Evolutionary conservation across 768 basidiomycete genomes (phyloP), one percentile per base, ranked within the genome.

Genomic region (Galerina marginata): DNA sequence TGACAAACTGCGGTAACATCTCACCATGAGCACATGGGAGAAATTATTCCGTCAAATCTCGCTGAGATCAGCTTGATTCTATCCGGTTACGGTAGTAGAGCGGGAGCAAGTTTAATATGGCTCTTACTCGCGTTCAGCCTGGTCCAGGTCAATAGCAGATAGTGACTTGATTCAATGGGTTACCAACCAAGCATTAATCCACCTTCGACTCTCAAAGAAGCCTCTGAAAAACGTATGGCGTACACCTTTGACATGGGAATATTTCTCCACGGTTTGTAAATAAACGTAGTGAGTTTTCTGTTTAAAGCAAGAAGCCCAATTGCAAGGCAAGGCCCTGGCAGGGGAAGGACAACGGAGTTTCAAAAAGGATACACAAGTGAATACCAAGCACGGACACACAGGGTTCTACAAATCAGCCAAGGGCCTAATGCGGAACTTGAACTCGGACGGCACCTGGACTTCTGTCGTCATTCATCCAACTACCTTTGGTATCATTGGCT

Each of bases 331-430:
- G 25, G 11, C 16, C 14, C 29, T 23, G 42, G 15, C 36, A 20
- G 23, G 38, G 39, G 51, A 53, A 53, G 51, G 7, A 50, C 29
- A 23, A 26, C 56, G 47, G 47, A 57, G 56, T 57, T 49, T 26
- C 6, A 57, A 57, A 57, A 39, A n/a, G 3, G 29, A 33, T 33
- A 33, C 7, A 15, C 33, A 39, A 53, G 6, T 44, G 4, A 44
- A 15, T 9, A 12, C 45, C 56, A 57, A 57, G 42, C 39, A 50
- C 10, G 55, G 60, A 61, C 46, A 61, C 55, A 61, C 56, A 40
- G 25, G 42, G 33, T 47, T 61, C 36, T 16, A 61, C 56, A 61
- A 33, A 40, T 43, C 55, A 56, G 47, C 50, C 38, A 9, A 10
- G 56, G 46, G 26, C 14, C 20, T 48, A 6, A 29, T 20, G 12